Percentiles rank a stretch among this genome's conserved stretches.
These are phyloP conservation scores for Cadophora malorum DNA, from an alignment of 2,329 filamentous ascomycete species.

Conservation along the genomic window DNA sequence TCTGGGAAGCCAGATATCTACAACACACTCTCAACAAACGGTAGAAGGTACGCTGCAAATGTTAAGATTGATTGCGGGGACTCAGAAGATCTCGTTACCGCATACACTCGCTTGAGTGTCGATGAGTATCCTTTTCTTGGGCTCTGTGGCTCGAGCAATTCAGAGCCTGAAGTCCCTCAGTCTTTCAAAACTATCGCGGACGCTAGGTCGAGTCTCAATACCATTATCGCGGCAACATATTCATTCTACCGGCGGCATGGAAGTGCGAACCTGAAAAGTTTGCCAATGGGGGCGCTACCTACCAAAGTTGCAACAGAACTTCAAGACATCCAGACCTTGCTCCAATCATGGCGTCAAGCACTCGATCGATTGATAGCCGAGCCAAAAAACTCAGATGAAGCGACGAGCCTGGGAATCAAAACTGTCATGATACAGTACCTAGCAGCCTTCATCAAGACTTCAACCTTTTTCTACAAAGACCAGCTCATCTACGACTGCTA, in stretches of 20 bases:
- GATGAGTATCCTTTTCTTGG: slow-evolving; percentile 23
- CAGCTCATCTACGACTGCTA: slow-evolving; percentile 26
- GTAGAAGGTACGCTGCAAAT: background rate
- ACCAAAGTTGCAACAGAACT: background rate
- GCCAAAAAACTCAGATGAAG: background rate
- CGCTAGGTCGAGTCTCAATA: slow-evolving; percentile 15
- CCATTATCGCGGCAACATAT: slow-evolving; percentile 13
- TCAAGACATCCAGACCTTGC: background rate
- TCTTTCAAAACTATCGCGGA: slow-evolving; percentile 4
- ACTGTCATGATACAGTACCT: slow-evolving; percentile 13
- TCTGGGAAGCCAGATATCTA: background rate
- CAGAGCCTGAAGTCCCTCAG: background rate
- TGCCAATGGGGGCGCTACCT: slow-evolving; percentile 2
- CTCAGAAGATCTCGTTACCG: slow-evolving; percentile 18
- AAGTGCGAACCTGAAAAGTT: slow-evolving; percentile 7
- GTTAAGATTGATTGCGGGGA: background rate
- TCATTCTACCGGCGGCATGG: slow-evolving; percentile 18
- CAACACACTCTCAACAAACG: background rate
- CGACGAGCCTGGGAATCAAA: background rate
- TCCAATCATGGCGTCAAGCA: slow-evolving; percentile 1
- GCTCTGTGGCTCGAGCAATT: slow-evolving; percentile 14
- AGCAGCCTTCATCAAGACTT: slow-evolving; percentile 19
- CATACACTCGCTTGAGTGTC: slow-evolving; percentile 24
- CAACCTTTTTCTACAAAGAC: slow-evolving; percentile 16
- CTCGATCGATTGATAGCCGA: background rate